Percentiles rank a stretch among this genome's conserved stretches.
Evolutionary conservation across 768 basidiomycete genomes (phyloP).

Genomic region (Boletus barrowsii): DNA sequence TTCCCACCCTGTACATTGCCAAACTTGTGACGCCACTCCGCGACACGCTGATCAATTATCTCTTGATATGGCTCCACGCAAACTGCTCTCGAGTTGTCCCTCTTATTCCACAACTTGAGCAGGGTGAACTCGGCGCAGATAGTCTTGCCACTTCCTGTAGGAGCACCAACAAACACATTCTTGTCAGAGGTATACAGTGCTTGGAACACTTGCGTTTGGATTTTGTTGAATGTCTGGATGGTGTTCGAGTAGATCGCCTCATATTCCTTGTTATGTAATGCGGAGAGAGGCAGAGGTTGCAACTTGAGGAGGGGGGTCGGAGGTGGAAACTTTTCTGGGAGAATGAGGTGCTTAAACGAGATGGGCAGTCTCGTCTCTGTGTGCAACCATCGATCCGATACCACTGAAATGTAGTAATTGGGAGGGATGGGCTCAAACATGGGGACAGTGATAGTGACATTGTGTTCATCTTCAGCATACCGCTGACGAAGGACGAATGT

Average conservation of each 20-base stretch:
- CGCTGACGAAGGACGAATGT: slow-evolving; percentile 87
- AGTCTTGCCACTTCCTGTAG: slow-evolving; percentile 96
- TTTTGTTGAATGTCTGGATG: slow-evolving; percentile 93
- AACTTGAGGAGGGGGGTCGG: slow-evolving; percentile 93
- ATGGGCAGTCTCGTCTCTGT: slow-evolving; percentile 92
- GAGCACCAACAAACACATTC: slow-evolving; percentile 95
- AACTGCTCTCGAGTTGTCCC: slow-evolving; percentile 77
- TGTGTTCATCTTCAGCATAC: slow-evolving; percentile 92
- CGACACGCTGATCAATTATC: slow-evolving; percentile 89
- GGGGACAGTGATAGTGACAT: slow-evolving; percentile 89
- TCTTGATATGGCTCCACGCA: slow-evolving; percentile 98
- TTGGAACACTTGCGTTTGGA: slow-evolving; percentile 99
- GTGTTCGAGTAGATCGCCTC: slow-evolving; percentile 80
- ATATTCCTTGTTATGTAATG: slow-evolving; percentile 90
- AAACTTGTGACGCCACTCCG: slow-evolving; percentile 89
- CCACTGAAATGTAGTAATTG: slow-evolving; percentile 94
- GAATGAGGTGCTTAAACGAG: slow-evolving; percentile 96
- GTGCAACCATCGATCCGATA: slow-evolving; percentile 95
- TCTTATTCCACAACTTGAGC: slow-evolving; percentile 90
- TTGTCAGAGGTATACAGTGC: slow-evolving; percentile 95
- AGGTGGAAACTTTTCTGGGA: slow-evolving; percentile 94
- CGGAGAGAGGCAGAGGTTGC: slow-evolving; percentile 84
- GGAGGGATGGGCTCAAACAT: slow-evolving; percentile 98
- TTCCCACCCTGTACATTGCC: slow-evolving; percentile 82
- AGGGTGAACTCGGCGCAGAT: slow-evolving; percentile 97